Conservation (phyloP, 331 rosid species). For the Acacia concinna region DNA sequence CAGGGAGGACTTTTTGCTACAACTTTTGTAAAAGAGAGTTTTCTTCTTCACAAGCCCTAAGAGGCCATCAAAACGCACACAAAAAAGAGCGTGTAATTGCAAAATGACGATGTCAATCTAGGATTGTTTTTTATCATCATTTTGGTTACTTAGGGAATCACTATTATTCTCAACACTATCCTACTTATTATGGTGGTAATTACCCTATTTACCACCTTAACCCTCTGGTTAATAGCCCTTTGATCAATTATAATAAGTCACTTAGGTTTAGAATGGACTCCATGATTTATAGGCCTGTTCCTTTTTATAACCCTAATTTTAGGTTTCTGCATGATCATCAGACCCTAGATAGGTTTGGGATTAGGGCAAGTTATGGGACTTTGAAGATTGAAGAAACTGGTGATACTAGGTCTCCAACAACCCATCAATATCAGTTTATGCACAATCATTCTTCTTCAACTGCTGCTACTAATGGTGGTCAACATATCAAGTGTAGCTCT, state of each 20-base stretch:
- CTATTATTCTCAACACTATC: slow-evolving; percentile 14
- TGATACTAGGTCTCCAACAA: neutral
- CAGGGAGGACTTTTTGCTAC: slow-evolving; percentile 51
- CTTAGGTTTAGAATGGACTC: slow-evolving; percentile 54
- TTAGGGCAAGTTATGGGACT: neutral
- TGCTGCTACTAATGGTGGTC: neutral
- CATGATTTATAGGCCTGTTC: slow-evolving; percentile 53
- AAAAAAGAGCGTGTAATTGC: slow-evolving; percentile 70
- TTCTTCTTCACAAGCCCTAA: slow-evolving; percentile 75
- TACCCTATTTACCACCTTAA: slow-evolving; percentile 30
- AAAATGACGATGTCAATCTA: slow-evolving; percentile 53
- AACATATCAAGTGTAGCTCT: neutral
- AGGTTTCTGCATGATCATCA: slow-evolving; percentile 9
- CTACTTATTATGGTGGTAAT: slow-evolving; percentile 22
- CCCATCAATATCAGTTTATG: neutral
- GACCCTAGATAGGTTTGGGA: slow-evolving; percentile 19
- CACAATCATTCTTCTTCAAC: neutral
- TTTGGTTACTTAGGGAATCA: slow-evolving; percentile 29
- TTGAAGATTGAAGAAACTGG: slow-evolving; percentile 4
- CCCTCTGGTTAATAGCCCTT: slow-evolving; percentile 27
- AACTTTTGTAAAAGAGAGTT: slow-evolving; percentile 67
- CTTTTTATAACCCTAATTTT: slow-evolving; percentile 16
- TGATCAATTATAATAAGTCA: slow-evolving; percentile 13
- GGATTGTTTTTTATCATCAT: slow-evolving; percentile 22
- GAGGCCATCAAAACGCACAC: slow-evolving; percentile 89